Evolutionary conservation across 345 rosid genomes (phyloP).

Genomic region (Murraya koenigii): DNA sequence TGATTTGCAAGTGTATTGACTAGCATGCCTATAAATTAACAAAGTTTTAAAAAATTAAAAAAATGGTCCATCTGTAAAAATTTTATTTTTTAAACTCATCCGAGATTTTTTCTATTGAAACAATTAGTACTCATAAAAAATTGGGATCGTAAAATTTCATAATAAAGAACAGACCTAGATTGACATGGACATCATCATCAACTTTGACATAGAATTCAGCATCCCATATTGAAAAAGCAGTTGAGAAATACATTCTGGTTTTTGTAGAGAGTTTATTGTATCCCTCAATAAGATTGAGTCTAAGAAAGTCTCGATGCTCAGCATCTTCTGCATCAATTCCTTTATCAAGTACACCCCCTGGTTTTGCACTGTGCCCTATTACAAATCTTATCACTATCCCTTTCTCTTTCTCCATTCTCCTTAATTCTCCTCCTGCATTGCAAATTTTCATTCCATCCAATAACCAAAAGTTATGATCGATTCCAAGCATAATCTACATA

Average conservation of each 20-base stretch:
- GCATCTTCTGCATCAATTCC: constrained; percentile 66
- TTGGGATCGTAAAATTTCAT: background rate
- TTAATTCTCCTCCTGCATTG: constrained; percentile 58
- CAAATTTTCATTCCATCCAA: background rate
- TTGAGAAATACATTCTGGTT: constrained; percentile 77
- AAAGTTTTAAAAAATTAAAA: no score
- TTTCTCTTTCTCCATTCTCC: constrained; percentile 73
- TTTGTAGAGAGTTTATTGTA: constrained; percentile 81
- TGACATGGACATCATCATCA: constrained; percentile 88
- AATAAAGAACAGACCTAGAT: constrained; percentile 39
- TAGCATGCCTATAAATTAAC: constrained; percentile 41
- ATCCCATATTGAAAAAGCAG: constrained; percentile 71
- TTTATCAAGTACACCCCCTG: constrained; percentile 75
- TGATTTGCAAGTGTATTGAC: constrained; percentile 48
- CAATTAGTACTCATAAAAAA: background rate
- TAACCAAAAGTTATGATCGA: background rate
- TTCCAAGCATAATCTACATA: background rate
- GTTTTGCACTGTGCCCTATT: constrained; percentile 81
- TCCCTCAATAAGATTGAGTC: constrained; percentile 80
- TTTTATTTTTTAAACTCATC: background rate
- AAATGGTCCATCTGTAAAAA: background rate
- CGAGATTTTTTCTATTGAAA: background rate
- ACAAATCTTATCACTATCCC: constrained; percentile 85
- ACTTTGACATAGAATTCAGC: constrained; percentile 83
- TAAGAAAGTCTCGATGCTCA: constrained; percentile 63